Evolutionary conservation across 441 rosid species (phyloP).

Genomic region (Corymbia citriodora): DNA sequence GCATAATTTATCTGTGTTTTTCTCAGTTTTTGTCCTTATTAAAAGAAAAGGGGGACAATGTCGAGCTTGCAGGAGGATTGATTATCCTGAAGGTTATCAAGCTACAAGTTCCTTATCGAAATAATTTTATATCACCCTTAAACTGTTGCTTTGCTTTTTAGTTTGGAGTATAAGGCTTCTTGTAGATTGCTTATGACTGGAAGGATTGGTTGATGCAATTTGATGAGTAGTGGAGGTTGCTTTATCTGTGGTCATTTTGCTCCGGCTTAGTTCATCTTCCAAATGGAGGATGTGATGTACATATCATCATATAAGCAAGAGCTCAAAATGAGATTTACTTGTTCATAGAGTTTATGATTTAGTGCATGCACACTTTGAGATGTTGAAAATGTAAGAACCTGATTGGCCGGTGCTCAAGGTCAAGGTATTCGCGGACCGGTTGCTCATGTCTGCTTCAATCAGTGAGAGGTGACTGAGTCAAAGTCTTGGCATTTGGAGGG

Average conservation of each 20-base stretch:
- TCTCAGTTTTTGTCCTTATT: not conserved
- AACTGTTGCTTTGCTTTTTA: not conserved
- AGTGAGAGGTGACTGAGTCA: not conserved
- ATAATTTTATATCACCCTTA: not conserved
- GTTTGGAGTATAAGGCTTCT: not conserved
- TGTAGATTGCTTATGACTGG: not conserved
- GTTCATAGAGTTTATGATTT: not conserved
- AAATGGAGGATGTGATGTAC: not conserved
- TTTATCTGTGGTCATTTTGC: not conserved
- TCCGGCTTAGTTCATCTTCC: not conserved
- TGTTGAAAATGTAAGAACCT: not conserved
- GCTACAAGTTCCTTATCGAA: not conserved
- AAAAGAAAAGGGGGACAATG: not conserved
- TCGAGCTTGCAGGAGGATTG: not conserved
- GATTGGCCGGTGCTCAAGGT: not conserved
- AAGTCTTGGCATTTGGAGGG: not conserved
- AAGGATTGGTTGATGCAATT: not conserved
- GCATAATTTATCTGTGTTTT: not conserved
- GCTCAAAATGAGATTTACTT: not conserved
- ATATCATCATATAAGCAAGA: not conserved
- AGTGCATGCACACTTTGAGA: not conserved
- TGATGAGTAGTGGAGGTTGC: not conserved
- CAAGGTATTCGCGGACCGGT: not conserved
- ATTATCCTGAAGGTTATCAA: not conserved
- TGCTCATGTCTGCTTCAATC: not conserved